phyloP scores from a whole-genome alignment of 2,329 filamentous ascomycete genomes.

The Exophiala spinifera region DNA sequence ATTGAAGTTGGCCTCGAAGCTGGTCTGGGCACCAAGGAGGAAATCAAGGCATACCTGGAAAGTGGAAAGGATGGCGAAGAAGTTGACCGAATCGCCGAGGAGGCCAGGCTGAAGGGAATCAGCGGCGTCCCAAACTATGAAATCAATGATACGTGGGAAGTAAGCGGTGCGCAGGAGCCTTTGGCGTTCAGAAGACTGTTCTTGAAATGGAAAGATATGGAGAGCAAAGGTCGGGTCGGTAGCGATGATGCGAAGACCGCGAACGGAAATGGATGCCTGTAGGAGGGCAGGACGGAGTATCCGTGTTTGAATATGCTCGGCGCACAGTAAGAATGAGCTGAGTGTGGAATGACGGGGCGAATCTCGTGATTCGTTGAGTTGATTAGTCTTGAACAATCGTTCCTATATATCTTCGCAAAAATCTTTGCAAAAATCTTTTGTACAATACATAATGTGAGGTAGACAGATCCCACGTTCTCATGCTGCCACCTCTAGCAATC shows the following conservation, averaged over 20 bases:
- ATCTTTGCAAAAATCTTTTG: too few relatives aligned
- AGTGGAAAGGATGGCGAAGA: slow-evolving; percentile 54
- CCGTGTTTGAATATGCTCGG: too few relatives aligned
- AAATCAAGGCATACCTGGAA: slow-evolving; percentile 55
- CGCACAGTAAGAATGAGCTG: too few relatives aligned
- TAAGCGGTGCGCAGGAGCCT: slow-evolving; percentile 71
- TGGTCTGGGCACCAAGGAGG: slow-evolving; percentile 42
- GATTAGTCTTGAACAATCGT: too few relatives aligned
- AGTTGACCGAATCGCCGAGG: slow-evolving; percentile 56
- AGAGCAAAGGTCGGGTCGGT: slow-evolving; percentile 23
- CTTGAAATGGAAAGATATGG: slow-evolving; percentile 54
- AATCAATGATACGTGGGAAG: slow-evolving; percentile 60
- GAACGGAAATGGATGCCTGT: slow-evolving; percentile 19
- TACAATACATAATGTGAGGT: too few relatives aligned
- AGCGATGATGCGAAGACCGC: slow-evolving; percentile 1
- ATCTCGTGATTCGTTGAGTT: too few relatives aligned
- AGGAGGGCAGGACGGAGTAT: too few relatives aligned
- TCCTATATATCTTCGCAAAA: too few relatives aligned
- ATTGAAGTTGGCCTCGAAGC: slow-evolving; percentile 52
- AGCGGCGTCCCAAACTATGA: slow-evolving; percentile 72
- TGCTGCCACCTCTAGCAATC: too few relatives aligned
- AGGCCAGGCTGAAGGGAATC: slow-evolving; percentile 53
- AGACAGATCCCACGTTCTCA: too few relatives aligned
- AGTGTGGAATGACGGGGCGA: too few relatives aligned
- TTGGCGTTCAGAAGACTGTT: slow-evolving; percentile 65